A percentile compares a stretch with the other conserved stretches of the same genome.
phyloP scores from a whole-genome alignment of 1,139 yeast species.

The Taphrina populina region DNA sequence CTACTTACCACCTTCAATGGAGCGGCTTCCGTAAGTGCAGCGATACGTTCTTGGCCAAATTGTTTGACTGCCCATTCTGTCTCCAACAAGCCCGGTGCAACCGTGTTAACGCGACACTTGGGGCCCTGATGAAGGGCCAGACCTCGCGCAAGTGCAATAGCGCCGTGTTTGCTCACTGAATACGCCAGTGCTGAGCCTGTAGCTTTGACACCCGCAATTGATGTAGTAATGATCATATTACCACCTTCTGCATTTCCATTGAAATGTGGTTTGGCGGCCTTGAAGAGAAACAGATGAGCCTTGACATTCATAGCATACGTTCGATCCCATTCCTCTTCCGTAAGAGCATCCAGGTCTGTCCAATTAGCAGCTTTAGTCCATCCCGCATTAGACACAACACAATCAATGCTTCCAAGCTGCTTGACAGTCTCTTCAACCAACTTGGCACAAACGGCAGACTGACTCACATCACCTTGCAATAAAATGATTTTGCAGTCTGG shows the following conservation, averaged over 20 bases:
- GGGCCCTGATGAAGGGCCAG: slow-evolving; percentile 45
- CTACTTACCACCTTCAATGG: slow-evolving; percentile 43
- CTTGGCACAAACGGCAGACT: slow-evolving; percentile 37
- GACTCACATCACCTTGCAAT: slow-evolving; percentile 42
- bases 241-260: slow-evolving; percentile 47
- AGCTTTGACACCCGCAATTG: slow-evolving; percentile 47
- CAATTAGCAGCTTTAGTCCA: slow-evolving; percentile 44
- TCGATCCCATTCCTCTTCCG: slow-evolving; percentile 47
- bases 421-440: slow-evolving; percentile 39
- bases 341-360: slow-evolving; percentile 44
- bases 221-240: slow-evolving; percentile 47
- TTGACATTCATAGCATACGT: slow-evolving; percentile 43
- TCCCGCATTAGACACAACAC: slow-evolving; percentile 45
- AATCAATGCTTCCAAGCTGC: slow-evolving; percentile 41
- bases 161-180: slow-evolving; percentile 48
- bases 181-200: slow-evolving; percentile 49
- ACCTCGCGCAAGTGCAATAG: slow-evolving; percentile 47
- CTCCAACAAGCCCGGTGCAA: slow-evolving; percentile 49
- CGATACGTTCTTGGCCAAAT: slow-evolving; percentile 45
- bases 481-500: slow-evolving; percentile 38
- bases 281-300: slow-evolving; percentile 47
- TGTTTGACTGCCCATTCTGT: slow-evolving; percentile 49
- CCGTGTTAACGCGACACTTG: slow-evolving; percentile 47
- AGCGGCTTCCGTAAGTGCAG: slow-evolving; percentile 41
- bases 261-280: slow-evolving; percentile 46